phyloP scores from a whole-genome alignment of 345 rosid genomes.

The Luvunga scandens region DNA sequence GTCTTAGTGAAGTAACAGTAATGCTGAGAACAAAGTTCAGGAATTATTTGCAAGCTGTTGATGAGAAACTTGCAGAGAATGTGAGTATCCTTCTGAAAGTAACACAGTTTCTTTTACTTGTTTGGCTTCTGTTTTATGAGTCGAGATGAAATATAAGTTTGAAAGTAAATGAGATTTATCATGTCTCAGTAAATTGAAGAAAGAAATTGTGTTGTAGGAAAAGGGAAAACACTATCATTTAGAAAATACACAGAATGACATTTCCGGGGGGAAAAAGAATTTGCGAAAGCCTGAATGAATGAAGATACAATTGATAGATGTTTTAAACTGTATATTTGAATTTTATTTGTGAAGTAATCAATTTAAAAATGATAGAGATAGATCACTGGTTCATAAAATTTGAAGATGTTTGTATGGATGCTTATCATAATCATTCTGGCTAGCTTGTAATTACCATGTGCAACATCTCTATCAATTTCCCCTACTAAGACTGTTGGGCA shows the following conservation, averaged over 20 bases:
- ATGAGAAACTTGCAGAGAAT: conserved; percentile 86
- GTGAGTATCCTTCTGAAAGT: conserved; percentile 43
- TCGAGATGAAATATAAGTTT: background rate
- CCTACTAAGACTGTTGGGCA: background rate
- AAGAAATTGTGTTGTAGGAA: background rate
- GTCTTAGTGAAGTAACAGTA: conserved; percentile 91
- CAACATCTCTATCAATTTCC: background rate
- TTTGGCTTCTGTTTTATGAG: background rate
- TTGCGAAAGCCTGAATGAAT: background rate
- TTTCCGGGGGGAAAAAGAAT: background rate
- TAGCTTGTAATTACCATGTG: background rate
- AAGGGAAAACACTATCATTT: background rate
- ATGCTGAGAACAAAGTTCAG: conserved; percentile 94
- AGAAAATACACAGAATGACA: background rate
- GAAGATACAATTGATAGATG: background rate
- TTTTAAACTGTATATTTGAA: background rate
- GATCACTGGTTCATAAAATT: background rate
- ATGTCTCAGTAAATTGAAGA: background rate
- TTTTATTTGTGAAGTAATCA: background rate
- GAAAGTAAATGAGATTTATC: background rate
- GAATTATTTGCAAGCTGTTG: conserved; percentile 83
- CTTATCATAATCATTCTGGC: background rate
- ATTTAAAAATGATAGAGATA: background rate
- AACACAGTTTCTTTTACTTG: background rate
- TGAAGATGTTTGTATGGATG: background rate